A percentile compares a stretch with the other conserved stretches of the same genome.
Evolutionary conservation across 2,329 filamentous ascomycete genomes (phyloP).

Genomic region (Camillea tinctor): DNA sequence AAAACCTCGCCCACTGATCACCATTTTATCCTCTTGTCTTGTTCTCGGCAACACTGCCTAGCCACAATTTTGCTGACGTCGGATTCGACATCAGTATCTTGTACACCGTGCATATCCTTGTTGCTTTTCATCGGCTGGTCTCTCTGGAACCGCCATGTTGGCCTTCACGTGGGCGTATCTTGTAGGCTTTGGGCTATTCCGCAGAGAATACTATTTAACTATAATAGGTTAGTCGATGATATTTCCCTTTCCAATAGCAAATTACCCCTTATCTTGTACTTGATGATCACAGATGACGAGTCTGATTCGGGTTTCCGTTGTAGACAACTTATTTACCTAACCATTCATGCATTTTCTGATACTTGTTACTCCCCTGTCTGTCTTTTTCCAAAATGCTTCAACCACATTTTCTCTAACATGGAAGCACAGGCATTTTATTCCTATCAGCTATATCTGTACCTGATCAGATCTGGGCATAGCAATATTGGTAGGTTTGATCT

Average conservation of each 20-base stretch:
- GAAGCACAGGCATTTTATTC: neutral
- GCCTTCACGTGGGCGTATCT: too few species aligned
- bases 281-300: slow-evolving; percentile 62
- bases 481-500: neutral
- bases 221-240: slow-evolving; percentile 11
- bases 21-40: slow-evolving; percentile 12
- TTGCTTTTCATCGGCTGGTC: neutral
- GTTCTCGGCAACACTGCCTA: neutral
- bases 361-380: slow-evolving; percentile 3
- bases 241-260: slow-evolving; percentile 12
- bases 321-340: slow-evolving; percentile 56
- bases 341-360: slow-evolving; percentile 55
- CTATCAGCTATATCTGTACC: slow-evolving; percentile 1
- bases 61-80: slow-evolving; percentile 8
- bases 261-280: slow-evolving; percentile 33
- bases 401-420: neutral
- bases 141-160: too few species aligned
- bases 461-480: neutral
- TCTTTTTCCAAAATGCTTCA: neutral
- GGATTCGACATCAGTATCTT: neutral
- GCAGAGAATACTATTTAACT: too few species aligned
- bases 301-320: slow-evolving; percentile 63
- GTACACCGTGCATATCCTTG: neutral
- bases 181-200: too few species aligned
- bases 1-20: slow-evolving; percentile 99